Evolutionary conservation across 257 asterid species (phyloP).

Genomic region (Marsdenia floribunda): DNA sequence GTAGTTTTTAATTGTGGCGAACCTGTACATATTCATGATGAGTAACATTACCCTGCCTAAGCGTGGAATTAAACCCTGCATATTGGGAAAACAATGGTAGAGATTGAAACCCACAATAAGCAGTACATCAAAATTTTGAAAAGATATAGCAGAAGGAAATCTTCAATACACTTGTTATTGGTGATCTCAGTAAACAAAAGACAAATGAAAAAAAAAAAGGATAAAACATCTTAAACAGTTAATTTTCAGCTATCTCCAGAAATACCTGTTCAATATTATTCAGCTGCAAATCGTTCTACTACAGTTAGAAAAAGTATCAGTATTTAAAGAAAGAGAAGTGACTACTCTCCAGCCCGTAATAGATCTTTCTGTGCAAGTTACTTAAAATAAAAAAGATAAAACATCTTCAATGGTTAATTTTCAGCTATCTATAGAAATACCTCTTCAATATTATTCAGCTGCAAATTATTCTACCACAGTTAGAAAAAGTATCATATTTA

Average conservation of each 20-base stretch:
- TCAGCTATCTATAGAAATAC: neutral
- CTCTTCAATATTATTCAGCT: neutral
- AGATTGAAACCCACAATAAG: neutral
- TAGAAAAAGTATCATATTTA: neutral
- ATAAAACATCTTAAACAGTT: neutral
- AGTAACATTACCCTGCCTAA: conserved; percentile 96
- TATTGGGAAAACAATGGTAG: conserved; percentile 21
- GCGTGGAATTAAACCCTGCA: conserved; percentile 94
- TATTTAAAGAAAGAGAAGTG: neutral
- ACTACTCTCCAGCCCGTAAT: neutral
- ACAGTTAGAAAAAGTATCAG: neutral
- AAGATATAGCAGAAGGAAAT: neutral
- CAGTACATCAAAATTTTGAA: neutral
- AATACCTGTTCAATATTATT: neutral
- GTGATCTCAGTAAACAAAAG: neutral
- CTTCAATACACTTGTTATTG: neutral
- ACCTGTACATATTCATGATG: conserved; percentile 88
- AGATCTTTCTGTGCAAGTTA: neutral
- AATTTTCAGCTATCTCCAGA: neutral
- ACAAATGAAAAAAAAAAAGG: neutral
- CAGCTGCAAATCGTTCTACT: neutral
- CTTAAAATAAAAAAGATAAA: neutral
- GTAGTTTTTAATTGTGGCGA: neutral
- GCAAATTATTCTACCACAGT: neutral
- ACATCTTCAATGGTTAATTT: neutral